Conservation (phyloP, 1,284 basidiomycete genomes). For the Cryptococcus sp. region DNA sequence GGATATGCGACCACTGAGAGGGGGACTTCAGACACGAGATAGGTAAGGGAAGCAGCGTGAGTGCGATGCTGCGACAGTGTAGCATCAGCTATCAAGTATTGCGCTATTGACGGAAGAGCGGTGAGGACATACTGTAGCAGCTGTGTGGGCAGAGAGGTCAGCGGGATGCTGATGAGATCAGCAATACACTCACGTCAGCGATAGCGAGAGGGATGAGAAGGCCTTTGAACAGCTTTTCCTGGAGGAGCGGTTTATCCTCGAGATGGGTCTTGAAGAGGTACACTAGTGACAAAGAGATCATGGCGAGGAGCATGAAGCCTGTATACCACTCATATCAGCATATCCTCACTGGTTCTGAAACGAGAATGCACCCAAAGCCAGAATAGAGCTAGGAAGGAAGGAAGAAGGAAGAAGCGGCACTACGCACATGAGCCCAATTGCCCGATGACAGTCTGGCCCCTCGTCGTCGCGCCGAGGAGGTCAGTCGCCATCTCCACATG, state of each 20-base stretch:
- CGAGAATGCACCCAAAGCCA: no score
- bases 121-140: conserved; percentile 19
- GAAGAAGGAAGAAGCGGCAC: background rate
- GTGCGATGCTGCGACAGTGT: conserved; percentile 27
- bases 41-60: conserved; percentile 41
- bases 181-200: conserved; percentile 44
- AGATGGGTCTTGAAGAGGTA: conserved; percentile 38
- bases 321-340: background rate
- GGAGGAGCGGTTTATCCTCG: conserved; percentile 21
- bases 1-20: conserved; percentile 45
- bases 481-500: conserved; percentile 28
- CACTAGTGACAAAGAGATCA: conserved; percentile 49
- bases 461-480: conserved; percentile 29
- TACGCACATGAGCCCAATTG: conserved; percentile 53
- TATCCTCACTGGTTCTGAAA: no score
- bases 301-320: conserved; percentile 53
- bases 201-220: conserved; percentile 48
- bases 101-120: background rate
- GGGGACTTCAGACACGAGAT: conserved; percentile 32
- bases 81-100: background rate
- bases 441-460: conserved; percentile 45
- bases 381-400: background rate
- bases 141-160: conserved; percentile 9
- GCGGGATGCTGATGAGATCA: background rate
- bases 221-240: conserved; percentile 42